A percentile compares a stretch with the other conserved stretches of the same genome.
Evolutionary conservation across 495 filamentous ascomycete species (phyloP).

Genomic region (Tuber indicum): DNA sequence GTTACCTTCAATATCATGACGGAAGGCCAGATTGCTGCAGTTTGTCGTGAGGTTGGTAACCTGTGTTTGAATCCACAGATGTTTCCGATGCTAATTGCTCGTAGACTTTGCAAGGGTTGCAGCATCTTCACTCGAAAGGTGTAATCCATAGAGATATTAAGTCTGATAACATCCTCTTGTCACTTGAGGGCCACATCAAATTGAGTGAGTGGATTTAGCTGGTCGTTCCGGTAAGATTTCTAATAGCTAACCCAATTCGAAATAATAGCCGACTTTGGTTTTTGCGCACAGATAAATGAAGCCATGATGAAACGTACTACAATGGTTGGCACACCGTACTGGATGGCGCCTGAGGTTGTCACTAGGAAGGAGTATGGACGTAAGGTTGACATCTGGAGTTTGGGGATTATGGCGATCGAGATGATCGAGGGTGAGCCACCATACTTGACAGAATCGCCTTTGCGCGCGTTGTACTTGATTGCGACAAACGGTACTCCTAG

Average conservation of each 20-base stretch:
- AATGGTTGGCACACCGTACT: constrained; percentile 98
- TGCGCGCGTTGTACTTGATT: constrained; percentile 89
- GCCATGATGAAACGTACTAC: constrained; percentile 94
- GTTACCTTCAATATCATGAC: constrained; percentile 99
- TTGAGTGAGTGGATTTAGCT: constrained; percentile 61
- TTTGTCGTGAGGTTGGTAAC: constrained; percentile 70
- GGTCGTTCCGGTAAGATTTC: constrained; percentile 5
- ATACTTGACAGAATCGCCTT: constrained; percentile 89
- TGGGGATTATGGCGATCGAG: constrained; percentile 99
- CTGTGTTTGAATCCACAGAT: neutral
- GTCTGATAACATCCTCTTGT: constrained; percentile 92
- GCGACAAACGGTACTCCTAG: constrained; percentile 93
- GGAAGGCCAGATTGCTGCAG: constrained; percentile 90
- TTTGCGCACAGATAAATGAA: constrained; percentile 98
- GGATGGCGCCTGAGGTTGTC: constrained; percentile 99
- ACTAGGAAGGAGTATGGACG: constrained; percentile 96
- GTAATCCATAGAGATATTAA: constrained; percentile 99
- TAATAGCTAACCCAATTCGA: constrained; percentile 12
- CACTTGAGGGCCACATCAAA: constrained; percentile 95
- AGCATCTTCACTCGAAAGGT: constrained; percentile 93
- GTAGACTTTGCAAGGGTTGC: constrained; percentile 77
- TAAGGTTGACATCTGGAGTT: constrained; percentile 97
- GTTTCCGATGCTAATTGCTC: constrained; percentile 6
- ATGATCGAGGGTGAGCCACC: constrained; percentile 99
- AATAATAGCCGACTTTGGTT: constrained; percentile 86